Evolutionary conservation across 2,329 filamentous ascomycete genomes (phyloP).

Genomic region (Penicillium brevicompactum): DNA sequence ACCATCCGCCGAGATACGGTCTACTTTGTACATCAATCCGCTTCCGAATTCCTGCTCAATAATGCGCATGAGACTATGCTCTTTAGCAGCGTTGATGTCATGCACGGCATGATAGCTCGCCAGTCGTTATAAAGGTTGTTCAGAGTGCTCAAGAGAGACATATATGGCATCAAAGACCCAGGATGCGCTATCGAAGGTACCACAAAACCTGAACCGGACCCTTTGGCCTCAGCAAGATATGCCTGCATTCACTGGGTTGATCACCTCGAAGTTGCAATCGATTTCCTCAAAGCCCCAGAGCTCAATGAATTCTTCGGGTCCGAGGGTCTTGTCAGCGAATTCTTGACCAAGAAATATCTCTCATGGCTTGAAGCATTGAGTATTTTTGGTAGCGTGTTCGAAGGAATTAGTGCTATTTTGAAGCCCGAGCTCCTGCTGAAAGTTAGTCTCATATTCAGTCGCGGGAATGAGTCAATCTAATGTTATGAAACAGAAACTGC

Average conservation of each 20-base stretch:
- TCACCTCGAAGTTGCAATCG: conserved; percentile 28
- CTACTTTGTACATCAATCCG: conserved; percentile 31
- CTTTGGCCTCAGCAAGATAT: conserved; percentile 32
- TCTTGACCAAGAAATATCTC: conserved; percentile 22
- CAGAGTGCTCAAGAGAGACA: conserved; percentile 35
- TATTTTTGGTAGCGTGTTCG: conserved; percentile 20
- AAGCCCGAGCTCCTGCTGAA: too few species aligned
- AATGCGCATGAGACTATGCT: conserved; percentile 12
- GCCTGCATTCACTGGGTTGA: conserved; percentile 40
- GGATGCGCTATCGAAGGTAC: conserved; percentile 20
- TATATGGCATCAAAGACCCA: conserved; percentile 34
- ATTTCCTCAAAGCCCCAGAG: too few species aligned
- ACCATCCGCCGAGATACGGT: too few species aligned
- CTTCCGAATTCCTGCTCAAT: conserved; percentile 22
- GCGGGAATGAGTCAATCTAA: conserved; percentile 7
- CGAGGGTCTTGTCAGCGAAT: not conserved
- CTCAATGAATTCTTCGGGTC: not conserved
- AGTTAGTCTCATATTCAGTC: not conserved
- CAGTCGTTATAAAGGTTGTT: conserved; percentile 38
- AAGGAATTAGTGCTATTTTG: conserved; percentile 4
- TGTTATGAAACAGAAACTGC: too few species aligned
- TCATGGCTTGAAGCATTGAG: conserved; percentile 36
- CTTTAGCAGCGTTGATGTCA: conserved; percentile 22
- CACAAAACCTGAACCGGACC: conserved; percentile 22
- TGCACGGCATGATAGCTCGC: conserved; percentile 35